Percentiles rank a stretch among this genome's conserved stretches.
Conservation (phyloP, 768 basidiomycete genomes). For the Lentinula detonsa region DNA sequence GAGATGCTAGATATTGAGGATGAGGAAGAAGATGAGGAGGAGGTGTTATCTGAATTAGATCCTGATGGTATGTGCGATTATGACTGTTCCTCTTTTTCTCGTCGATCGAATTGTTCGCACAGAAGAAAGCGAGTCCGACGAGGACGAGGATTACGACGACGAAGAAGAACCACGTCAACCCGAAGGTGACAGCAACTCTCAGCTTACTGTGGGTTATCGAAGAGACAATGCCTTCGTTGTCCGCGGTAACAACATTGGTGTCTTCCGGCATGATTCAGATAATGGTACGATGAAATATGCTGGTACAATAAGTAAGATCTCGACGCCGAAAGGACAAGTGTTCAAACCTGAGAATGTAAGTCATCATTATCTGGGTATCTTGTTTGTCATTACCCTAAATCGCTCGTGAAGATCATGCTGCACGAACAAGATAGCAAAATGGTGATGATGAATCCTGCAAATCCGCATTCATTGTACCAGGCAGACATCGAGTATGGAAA, state of each 20-base stretch:
- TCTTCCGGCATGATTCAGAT: conserved; percentile 65
- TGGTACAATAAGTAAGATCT: conserved; percentile 80
- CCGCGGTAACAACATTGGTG: conserved; percentile 86
- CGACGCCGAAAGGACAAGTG: conserved; percentile 71
- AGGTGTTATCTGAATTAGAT: conserved; percentile 64
- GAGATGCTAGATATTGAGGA: conserved; percentile 80
- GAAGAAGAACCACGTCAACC: conserved; percentile 35
- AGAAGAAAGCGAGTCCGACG: conserved; percentile 31
- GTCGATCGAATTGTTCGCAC: conserved; percentile 9
- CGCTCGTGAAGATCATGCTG: conserved; percentile 71
- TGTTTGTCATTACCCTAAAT: conserved; percentile 6
- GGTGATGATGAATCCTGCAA: conserved; percentile 81
- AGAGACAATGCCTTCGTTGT: conserved; percentile 93
- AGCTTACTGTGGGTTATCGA: conserved; percentile 91
- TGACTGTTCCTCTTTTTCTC: neutral
- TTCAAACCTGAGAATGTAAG: conserved; percentile 84
- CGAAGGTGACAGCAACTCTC: conserved; percentile 73
- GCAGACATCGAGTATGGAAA: conserved; percentile 95
- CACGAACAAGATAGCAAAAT: conserved; percentile 96
- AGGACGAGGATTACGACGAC: conserved; percentile 25
- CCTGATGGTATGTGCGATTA: conserved; percentile 40
- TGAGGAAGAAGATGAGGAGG: conserved; percentile 77
- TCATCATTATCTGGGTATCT: conserved; percentile 6
- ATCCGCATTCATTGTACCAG: conserved; percentile 77
- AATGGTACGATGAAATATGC: conserved; percentile 75